These are phyloP conservation scores for Handroanthus guayacan DNA, from an alignment of 257 asterid genomes.

Conservation along the genomic window DNA sequence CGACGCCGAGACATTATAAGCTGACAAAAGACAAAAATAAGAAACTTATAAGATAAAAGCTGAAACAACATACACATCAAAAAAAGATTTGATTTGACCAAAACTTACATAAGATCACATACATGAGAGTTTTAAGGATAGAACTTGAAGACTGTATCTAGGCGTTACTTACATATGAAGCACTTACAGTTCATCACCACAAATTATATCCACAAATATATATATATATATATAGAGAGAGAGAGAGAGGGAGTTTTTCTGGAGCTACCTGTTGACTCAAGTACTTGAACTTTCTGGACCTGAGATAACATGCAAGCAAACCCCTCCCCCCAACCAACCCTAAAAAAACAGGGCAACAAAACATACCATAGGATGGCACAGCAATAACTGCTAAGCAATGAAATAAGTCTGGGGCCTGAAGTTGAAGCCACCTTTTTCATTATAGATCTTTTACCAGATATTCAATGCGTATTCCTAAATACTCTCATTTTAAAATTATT, in stretches of 20 bases:
- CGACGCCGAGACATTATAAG: slow-evolving; percentile 98
- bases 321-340: no score
- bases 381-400: no score
- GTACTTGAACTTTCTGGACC: no score
- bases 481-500: no score
- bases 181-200: slow-evolving; percentile 9
- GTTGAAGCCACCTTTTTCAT: no score
- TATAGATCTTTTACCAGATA: no score
- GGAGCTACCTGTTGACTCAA: no score
- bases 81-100: background rate
- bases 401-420: no score
- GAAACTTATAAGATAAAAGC: slow-evolving; percentile 21
- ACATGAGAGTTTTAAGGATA: slow-evolving; percentile 18
- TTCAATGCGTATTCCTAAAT: no score
- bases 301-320: no score
- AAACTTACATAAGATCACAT: slow-evolving; percentile 10
- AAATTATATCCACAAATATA: background rate
- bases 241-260: background rate
- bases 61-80: slow-evolving; percentile 11
- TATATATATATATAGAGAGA: background rate
- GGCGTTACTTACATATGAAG: slow-evolving; percentile 10
- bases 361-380: no score
- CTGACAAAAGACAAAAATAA: slow-evolving; percentile 49
- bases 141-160: slow-evolving; percentile 20
- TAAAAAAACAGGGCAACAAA: no score